These are phyloP conservation scores for Leishmania gerbilli DNA, from an alignment of 208 protist species.

Conservation along the genomic window DNA sequence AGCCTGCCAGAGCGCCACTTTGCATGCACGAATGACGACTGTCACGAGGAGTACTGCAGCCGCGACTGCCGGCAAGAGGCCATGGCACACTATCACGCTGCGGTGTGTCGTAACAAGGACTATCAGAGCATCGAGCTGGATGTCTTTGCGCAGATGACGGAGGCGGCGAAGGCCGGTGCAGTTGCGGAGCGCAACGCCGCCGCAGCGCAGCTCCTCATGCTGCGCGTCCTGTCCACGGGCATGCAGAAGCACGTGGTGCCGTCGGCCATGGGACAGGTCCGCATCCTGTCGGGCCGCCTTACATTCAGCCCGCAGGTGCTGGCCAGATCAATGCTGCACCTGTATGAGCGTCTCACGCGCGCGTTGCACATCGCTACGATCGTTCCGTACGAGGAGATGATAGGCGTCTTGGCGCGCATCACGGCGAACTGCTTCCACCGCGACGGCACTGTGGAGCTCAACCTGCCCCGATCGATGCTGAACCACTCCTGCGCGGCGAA, in stretches of 20 bases:
- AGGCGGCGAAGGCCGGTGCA: conserved; percentile 37
- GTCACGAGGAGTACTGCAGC: conserved; percentile 91
- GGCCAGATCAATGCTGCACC: conserved; percentile 53
- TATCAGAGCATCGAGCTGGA: conserved; percentile 85
- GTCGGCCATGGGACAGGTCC: conserved; percentile 71
- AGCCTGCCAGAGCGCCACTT: conserved; percentile 74
- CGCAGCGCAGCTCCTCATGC: conserved; percentile 78
- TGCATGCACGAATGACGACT: conserved; percentile 62
- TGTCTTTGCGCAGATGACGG: conserved; percentile 72
- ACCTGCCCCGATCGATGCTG: conserved; percentile 74
- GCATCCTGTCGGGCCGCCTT: conserved; percentile 67
- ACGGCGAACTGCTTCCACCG: conserved; percentile 77
- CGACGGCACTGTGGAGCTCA: conserved; percentile 58
- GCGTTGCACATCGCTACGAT: conserved; percentile 67
- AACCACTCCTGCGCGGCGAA: conserved; percentile 88
- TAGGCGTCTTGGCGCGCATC: conserved; percentile 68
- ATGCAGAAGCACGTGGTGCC: conserved; percentile 58
- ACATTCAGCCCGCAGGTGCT: conserved; percentile 66
- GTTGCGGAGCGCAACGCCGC: conserved; percentile 55
- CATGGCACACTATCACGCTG: conserved; percentile 61
- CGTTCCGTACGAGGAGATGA: conserved; percentile 82
- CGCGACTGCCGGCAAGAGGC: conserved; percentile 75
- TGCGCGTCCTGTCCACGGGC: conserved; percentile 67
- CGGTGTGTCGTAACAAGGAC: conserved; percentile 67
- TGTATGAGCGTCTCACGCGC: conserved; percentile 74